Conservation (phyloP, 805 yeast genomes). For the Kuraishia piskuri region DNA sequence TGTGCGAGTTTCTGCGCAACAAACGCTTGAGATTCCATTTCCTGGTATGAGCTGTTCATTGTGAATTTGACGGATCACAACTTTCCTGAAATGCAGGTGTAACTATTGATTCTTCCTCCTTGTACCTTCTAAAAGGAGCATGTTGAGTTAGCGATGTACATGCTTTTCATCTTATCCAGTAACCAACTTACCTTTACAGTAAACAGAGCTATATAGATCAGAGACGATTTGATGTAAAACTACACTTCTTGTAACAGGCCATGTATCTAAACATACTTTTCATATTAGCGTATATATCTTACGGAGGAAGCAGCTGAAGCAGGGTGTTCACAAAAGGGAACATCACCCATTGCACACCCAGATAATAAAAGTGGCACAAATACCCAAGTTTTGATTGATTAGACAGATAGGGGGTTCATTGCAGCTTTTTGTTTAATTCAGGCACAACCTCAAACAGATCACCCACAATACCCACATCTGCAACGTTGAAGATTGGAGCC, state of each 20-base stretch:
- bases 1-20: slow-evolving; percentile 40
- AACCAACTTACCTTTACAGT: not conserved
- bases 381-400: not conserved
- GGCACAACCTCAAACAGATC: slow-evolving; percentile 84
- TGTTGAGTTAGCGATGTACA: not conserved
- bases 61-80: too few relatives aligned
- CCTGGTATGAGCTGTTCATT: slow-evolving; percentile 8
- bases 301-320: not conserved
- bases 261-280: too few relatives aligned
- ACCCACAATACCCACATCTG: slow-evolving; percentile 85
- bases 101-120: not conserved
- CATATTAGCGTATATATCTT: not conserved
- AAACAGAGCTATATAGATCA: not conserved
- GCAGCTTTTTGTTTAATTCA: slow-evolving; percentile 73
- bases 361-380: not conserved
- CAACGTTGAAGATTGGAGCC: slow-evolving; percentile 85
- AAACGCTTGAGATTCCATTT: slow-evolving; percentile 36
- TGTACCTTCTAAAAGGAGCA: not conserved
- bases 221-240: not conserved
- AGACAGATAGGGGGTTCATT: slow-evolving; percentile 12
- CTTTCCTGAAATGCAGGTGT: not conserved
- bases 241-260: not conserved
- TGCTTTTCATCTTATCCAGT: too few relatives aligned
- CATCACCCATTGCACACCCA: not conserved
- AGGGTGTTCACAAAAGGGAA: not conserved